Base-by-base conservation (phyloP, 306 rosid species). In the Albizia julibrissin region DNA sequence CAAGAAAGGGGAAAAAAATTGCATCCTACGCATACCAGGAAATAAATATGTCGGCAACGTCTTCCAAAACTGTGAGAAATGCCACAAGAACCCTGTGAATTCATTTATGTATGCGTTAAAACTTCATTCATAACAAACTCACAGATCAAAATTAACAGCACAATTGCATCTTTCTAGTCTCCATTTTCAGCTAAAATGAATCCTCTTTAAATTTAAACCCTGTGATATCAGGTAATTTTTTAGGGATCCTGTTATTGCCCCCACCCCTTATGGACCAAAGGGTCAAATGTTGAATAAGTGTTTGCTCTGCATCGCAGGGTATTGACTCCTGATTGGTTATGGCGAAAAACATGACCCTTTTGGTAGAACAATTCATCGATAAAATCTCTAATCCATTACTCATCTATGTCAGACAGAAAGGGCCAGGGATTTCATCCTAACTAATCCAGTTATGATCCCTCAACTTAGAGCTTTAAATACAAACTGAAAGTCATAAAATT, bases 21-120 rank as follows among this genome's bases (percentile, higher is more conserved):
- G 40, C 19, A 19, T 39, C 40, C 42, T 15, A 21, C 2, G 27
- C 86, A 50, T 86, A 95, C 99, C 99, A 92, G 68, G 97, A 86
- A 49, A 95, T 29, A 73, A 89, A 81, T 66, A 77, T 42, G 79
- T 95, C 99, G 19, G 91, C 90, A 56, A 90, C 19, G 49, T 80
- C 88, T 81, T 93, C 99, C 15, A 90, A 68, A 47, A 93, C 91
- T 4, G 96, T 89, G 29, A 95, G 77, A 62, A 90, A 49, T 15
- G 99, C 97, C 56, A 95, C 93, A 69, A 95, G 90, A 68, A 93
- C 84, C 99, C 99, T 95, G 91, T 84, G 81, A 26, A 78, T 76
- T 12, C 6, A 79, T 22, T 69, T 1, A 42, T 6, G 1, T 19
- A 15, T 5, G 14, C 54, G 29, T 42, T 42, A 69, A 22, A 40